These are phyloP conservation scores for Fusarium sp. DNA, from an alignment of 2,329 filamentous ascomycete species.

Conservation along the genomic window DNA sequence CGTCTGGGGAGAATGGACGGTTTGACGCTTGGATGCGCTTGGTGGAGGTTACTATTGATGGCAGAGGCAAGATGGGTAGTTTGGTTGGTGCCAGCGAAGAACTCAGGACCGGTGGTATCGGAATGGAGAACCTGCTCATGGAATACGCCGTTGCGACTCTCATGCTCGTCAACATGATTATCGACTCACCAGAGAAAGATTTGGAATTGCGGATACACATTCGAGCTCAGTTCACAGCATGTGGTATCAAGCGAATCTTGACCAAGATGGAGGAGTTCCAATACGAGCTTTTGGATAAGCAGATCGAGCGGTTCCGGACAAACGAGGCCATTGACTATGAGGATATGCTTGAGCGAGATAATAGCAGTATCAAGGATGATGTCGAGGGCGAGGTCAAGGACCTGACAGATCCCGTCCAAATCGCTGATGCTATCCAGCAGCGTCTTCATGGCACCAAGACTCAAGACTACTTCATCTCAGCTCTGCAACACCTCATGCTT, in stretches of 20 bases:
- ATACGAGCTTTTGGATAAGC: constrained; percentile 98
- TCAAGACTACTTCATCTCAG: constrained; percentile 95
- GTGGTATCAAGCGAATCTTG: constrained; percentile 93
- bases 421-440: constrained; percentile 92
- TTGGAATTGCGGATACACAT: constrained; percentile 94
- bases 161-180: constrained; percentile 95
- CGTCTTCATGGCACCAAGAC: constrained; percentile 87
- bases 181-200: constrained; percentile 91
- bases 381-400: constrained; percentile 90
- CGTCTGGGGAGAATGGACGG: constrained; percentile 91
- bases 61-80: constrained; percentile 98
- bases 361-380: constrained; percentile 90
- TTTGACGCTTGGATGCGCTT: constrained; percentile 99
- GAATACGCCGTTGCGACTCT: constrained; percentile 97
- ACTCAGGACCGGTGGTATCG: constrained; percentile 93
- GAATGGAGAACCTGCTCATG: constrained; percentile 99
- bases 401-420: constrained; percentile 91
- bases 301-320: constrained; percentile 91
- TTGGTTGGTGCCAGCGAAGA: constrained; percentile 97
- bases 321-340: constrained; percentile 99
- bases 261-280: constrained; percentile 99
- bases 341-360: constrained; percentile 93
- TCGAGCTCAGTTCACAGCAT: constrained; percentile 94
- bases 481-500: constrained; percentile 93
- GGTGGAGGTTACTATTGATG: constrained; percentile 96